These are phyloP conservation scores for Lepiota brunneoincarnata DNA, from an alignment of 768 basidiomycete species.

Conservation along the genomic window DNA sequence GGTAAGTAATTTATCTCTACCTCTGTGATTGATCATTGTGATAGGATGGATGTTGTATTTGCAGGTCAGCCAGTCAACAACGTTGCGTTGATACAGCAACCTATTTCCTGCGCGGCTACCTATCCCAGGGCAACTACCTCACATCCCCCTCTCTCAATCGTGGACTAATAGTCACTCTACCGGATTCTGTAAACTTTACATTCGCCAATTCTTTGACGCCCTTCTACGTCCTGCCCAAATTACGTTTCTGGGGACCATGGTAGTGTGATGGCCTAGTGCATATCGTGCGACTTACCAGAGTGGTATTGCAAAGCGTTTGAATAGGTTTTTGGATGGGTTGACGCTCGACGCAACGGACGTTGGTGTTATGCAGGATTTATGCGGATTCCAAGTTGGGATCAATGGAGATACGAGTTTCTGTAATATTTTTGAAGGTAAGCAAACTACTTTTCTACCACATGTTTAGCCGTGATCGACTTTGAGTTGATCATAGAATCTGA, in stretches of 20 bases:
- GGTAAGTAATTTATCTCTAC: not conserved
- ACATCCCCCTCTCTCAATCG: not conserved
- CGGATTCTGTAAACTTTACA: not conserved
- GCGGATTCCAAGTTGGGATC: not conserved
- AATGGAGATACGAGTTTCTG: not conserved
- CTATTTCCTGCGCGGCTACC: not conserved
- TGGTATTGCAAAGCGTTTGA: not conserved
- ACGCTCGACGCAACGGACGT: not conserved
- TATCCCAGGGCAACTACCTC: not conserved
- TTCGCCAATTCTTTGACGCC: slow-evolving; percentile 1
- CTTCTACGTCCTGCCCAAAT: not conserved
- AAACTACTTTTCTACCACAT: not conserved
- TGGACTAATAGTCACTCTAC: not conserved
- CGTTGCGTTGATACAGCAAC: not conserved
- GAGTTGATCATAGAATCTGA: not conserved
- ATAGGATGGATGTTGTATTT: no score
- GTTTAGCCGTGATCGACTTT: not conserved
- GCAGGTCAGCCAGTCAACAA: not conserved
- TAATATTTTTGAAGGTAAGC: not conserved
- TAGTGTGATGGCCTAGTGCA: not conserved
- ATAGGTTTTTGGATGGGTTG: not conserved
- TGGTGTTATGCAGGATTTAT: slow-evolving; percentile 1
- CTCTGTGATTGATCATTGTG: not conserved
- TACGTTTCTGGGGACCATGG: not conserved
- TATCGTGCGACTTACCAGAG: not conserved